These are phyloP conservation scores for Casuarina cunninghamiana DNA, from an alignment of 306 rosid species.

Conservation along the genomic window DNA sequence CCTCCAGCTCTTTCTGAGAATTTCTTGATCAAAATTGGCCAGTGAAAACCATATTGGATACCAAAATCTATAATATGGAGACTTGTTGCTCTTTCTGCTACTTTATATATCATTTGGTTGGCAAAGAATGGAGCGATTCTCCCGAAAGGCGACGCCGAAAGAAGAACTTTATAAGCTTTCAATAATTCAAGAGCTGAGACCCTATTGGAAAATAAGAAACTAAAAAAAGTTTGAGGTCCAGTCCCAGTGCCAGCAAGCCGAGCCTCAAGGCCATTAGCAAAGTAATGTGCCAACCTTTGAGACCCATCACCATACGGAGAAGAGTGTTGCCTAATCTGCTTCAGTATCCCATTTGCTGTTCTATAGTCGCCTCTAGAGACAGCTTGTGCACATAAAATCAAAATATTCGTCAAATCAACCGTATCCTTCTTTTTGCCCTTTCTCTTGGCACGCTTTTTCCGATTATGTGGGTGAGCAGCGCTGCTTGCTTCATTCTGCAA, in stretches of 20 bases:
- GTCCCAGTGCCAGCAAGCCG: conserved; percentile 56
- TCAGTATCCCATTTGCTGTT: conserved; percentile 58
- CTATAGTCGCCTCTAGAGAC: conserved; percentile 51
- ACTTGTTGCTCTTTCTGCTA: conserved; percentile 38
- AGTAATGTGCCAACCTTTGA: conserved; percentile 72
- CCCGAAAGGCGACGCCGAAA: conserved; percentile 55
- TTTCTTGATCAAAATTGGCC: conserved; percentile 64
- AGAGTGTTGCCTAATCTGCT: conserved; percentile 71
- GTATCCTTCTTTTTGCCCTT: conserved; percentile 46
- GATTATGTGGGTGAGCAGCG: conserved; percentile 28
- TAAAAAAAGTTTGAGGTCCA: conserved; percentile 35
- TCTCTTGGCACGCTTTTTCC: conserved; percentile 39
- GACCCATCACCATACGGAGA: conserved; percentile 25
- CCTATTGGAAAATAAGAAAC: not conserved
- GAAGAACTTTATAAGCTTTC: conserved; percentile 53
- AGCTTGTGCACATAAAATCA: conserved; percentile 67
- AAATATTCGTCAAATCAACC: conserved; percentile 56
- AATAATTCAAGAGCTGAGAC: conserved; percentile 29
- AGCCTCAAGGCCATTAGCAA: conserved; percentile 66
- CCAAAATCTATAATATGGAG: conserved; percentile 76
- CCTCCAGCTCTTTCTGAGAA: conserved; percentile 53
- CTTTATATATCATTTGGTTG: conserved; percentile 37
- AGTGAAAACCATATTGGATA: conserved; percentile 69
- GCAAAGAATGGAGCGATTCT: conserved; percentile 41
- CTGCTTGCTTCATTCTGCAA: conserved; percentile 5